Evolutionary conservation across 148 eudicot genomes (phyloP).

Genomic region (Vaccinium darrowii): DNA sequence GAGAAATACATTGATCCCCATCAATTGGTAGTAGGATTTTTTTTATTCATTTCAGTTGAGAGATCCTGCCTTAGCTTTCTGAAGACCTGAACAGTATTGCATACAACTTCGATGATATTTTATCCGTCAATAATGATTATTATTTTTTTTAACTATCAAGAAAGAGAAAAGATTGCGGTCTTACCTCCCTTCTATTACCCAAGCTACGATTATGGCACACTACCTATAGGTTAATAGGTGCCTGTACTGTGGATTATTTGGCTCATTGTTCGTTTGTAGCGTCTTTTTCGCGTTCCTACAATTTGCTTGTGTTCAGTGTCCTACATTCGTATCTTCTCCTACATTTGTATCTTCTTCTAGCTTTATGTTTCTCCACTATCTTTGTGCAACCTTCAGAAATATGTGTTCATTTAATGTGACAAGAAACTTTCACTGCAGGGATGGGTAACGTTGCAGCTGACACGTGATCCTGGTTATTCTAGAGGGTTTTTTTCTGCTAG

Average conservation of each 20-base stretch:
- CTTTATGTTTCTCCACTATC: slow-evolving; percentile 1
- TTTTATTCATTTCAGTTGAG: not conserved
- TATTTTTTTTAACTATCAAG: not conserved
- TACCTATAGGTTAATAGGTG: not conserved
- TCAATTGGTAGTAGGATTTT: not conserved
- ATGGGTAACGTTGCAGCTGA: slow-evolving; percentile 82
- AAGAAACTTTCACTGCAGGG: slow-evolving; percentile 54
- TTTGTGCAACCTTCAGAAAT: not conserved
- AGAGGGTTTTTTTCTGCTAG: slow-evolving; percentile 88
- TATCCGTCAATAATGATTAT: not conserved
- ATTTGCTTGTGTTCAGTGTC: slow-evolving; percentile 6
- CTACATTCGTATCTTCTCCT: not conserved
- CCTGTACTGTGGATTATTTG: not conserved
- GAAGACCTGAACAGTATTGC: not conserved
- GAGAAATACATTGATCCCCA: not conserved
- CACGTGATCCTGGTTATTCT: slow-evolving; percentile 53
- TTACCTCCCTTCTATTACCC: not conserved
- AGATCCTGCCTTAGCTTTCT: not conserved
- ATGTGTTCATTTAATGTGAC: slow-evolving; percentile 11
- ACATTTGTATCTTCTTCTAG: not conserved
- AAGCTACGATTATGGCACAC: not conserved
- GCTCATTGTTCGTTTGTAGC: slow-evolving; percentile 7
- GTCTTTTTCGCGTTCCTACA: not conserved
- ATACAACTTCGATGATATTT: not conserved
- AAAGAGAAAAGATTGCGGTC: not conserved